Base-by-base conservation (phyloP, 257 asterid genomes). In the Jacaranda mimosifolia region DNA sequence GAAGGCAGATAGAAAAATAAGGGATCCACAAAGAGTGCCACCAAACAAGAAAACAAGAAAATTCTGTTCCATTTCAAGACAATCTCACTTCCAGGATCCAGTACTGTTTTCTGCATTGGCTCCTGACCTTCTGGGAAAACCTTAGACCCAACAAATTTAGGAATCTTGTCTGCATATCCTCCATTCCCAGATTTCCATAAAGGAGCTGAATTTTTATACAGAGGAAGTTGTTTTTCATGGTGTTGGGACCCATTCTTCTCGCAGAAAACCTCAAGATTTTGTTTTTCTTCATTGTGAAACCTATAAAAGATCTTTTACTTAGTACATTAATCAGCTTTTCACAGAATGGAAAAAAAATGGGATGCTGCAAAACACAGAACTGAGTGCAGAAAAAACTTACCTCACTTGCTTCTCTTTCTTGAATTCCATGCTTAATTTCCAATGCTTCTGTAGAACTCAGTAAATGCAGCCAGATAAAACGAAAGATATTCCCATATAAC, bases 81-180 rank as follows among this genome's bases (percentile, higher is more conserved):
- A 76, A 73, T 13, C 43, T 86, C 93, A 83, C 91, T 86, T 13
- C 84, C 89, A 64, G 91, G 93, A 81, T 89, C 93, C 46, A 89
- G 80, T 55, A 86, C 67, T 66, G 74, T 79, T 58, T 63, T 85
- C 11, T 79, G 76, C 55, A 71, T 76, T 15, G 83, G 83, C 26
- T 81, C 87, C 38, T 77, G 79, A 11, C 79, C 87, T 72, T 85
- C 91, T 35, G 85, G 87, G 68, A 85, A 89, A 36, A 89, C 88
- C 77, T 85, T 89, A 52, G 72, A 81, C 76, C 79, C 76, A 6
- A 87, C 89, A 63, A 85, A 83, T 53, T 63, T 83, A 12, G 84
- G 88, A 66, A 64, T 57, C 32, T 78, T 85, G 53, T 80, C 87
- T 40, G 63, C 48, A 52, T 70, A 81, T 66, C 83, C 80, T 58